phyloP scores from a whole-genome alignment of 208 protist species.

The Trypanosoma boissoni region DNA sequence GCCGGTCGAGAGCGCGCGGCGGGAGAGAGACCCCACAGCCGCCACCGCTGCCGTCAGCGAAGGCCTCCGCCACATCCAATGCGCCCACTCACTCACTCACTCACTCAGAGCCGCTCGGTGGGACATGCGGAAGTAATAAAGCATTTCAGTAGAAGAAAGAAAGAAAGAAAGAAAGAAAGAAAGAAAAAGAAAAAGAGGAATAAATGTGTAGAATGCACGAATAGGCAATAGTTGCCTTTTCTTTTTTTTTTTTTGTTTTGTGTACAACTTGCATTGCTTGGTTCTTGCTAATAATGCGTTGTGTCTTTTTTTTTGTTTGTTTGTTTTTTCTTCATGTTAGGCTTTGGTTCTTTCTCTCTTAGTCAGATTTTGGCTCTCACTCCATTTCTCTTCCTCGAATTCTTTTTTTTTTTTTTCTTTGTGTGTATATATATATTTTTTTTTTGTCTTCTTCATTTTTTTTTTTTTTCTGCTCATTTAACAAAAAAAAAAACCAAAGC shows the following conservation, averaged over 20 bases:
- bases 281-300: not conserved
- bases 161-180: not conserved
- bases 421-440: not conserved
- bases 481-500: not conserved
- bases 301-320: not conserved
- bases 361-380: too few species aligned
- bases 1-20: constrained; percentile 25
- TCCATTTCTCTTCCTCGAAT: not conserved
- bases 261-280: not conserved
- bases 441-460: not conserved
- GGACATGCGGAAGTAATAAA: not conserved
- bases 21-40: not conserved
- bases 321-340: too few species aligned
- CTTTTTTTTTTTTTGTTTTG: constrained; percentile 4
- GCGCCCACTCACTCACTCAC: constrained; percentile 4
- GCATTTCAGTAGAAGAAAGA: not conserved
- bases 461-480: not conserved
- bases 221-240: not conserved
- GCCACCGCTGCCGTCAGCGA: not conserved
- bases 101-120: too few species aligned
- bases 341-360: too few species aligned
- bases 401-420: not conserved
- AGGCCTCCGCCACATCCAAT: constrained; percentile 10
- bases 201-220: too few species aligned
- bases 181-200: constrained; percentile 11